Evolutionary conservation across 108 stramenopile species (phyloP).

Genomic region (Craspedostauros australis): DNA sequence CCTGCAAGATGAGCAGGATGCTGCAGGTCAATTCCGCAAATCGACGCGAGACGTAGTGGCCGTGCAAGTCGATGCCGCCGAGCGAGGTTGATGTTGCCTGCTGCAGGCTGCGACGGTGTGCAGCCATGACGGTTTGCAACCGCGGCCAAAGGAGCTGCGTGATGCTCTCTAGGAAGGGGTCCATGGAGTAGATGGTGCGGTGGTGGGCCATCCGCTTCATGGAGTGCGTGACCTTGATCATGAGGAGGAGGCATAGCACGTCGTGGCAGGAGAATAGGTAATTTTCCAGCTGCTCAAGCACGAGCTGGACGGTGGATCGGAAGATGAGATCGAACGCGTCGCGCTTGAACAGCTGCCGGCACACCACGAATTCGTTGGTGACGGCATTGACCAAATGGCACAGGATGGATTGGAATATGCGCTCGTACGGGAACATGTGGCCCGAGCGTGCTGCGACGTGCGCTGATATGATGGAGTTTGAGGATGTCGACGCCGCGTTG

Average conservation of each 20-base stretch:
- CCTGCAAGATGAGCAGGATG: conserved; percentile 82
- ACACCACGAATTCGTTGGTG: conserved; percentile 95
- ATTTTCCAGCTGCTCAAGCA: conserved; percentile 96
- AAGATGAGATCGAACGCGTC: conserved; percentile 88
- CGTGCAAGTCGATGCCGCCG: conserved; percentile 88
- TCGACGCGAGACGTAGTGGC: conserved; percentile 92
- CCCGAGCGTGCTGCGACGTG: conserved; percentile 87
- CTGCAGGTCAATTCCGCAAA: conserved; percentile 97
- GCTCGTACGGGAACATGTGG: conserved; percentile 89
- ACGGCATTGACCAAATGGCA: conserved; percentile 96
- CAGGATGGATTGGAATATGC: conserved; percentile 85
- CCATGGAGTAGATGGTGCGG: conserved; percentile 82
- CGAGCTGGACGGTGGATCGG: conserved; percentile 68
- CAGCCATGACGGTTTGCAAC: conserved; percentile 91
- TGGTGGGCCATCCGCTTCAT: conserved; percentile 85
- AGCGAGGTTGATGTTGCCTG: conserved; percentile 74
- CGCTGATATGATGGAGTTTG: conserved; percentile 83
- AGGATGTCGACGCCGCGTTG: no score
- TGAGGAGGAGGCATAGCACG: conserved; percentile 90
- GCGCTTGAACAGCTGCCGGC: conserved; percentile 90
- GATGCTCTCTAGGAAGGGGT: conserved; percentile 89
- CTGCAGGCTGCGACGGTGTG: conserved; percentile 83
- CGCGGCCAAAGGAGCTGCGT: conserved; percentile 95
- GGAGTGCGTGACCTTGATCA: conserved; percentile 94
- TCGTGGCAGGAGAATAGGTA: conserved; percentile 94